A percentile compares a stretch with the other conserved stretches of the same genome.
phyloP scores from a whole-genome alignment of 441 rosid species.

The Francoa sonchifolia region DNA sequence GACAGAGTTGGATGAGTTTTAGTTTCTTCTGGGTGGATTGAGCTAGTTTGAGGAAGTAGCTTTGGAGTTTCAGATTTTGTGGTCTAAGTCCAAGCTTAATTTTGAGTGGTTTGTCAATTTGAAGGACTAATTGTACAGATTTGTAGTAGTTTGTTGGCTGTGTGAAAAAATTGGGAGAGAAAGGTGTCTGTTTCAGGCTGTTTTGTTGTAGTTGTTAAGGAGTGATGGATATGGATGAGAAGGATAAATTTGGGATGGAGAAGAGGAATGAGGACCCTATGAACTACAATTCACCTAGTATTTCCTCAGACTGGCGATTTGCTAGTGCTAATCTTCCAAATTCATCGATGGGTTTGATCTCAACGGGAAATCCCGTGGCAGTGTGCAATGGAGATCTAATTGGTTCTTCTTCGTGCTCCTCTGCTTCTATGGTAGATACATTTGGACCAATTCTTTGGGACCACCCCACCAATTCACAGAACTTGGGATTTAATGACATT shows the following conservation, averaged over 20 bases:
- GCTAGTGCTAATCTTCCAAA: slow-evolving; percentile 32
- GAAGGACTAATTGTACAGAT: slow-evolving; percentile 11
- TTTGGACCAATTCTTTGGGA: slow-evolving; percentile 61
- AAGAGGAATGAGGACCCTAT: slow-evolving; percentile 36
- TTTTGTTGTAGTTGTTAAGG: slow-evolving; percentile 13
- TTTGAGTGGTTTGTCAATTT: slow-evolving; percentile 10
- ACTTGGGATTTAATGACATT: slow-evolving; percentile 49
- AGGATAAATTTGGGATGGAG: slow-evolving; percentile 46
- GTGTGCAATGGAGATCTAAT: slow-evolving; percentile 15
- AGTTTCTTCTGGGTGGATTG: slow-evolving; percentile 8
- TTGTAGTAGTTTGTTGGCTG: slow-evolving; percentile 8
- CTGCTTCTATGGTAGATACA: slow-evolving; percentile 62
- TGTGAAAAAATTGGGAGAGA: slow-evolving; percentile 16
- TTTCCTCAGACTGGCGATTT: slow-evolving; percentile 54
- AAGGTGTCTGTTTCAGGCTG: slow-evolving; percentile 12
- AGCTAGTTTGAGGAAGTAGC: background rate
- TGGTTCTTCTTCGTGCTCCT: slow-evolving; percentile 52
- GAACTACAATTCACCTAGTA: slow-evolving; percentile 31
- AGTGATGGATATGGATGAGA: slow-evolving; percentile 59
- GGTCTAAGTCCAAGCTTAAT: slow-evolving; percentile 12
- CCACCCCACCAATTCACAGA: slow-evolving; percentile 42
- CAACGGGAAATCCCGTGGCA: slow-evolving; percentile 37
- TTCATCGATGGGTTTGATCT: slow-evolving; percentile 37
- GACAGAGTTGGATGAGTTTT: background rate
- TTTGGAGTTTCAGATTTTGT: slow-evolving; percentile 10